Conservation (phyloP, 2,329 filamentous ascomycete genomes). For the Colletotrichum tamarilloi region DNA sequence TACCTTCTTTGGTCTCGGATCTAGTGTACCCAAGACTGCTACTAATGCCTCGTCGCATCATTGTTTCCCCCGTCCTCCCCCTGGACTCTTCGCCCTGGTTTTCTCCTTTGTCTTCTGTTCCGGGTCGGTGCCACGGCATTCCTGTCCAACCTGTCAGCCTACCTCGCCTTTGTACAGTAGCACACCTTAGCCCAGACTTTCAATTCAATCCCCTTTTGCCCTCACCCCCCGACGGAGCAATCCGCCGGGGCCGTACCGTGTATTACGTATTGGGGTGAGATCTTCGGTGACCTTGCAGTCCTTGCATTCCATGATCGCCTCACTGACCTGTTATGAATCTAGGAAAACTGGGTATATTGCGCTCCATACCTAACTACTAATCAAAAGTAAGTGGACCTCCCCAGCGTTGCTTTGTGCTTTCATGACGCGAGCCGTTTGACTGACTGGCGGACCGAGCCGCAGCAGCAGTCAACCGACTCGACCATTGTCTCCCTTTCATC, state of each 20-base stretch:
- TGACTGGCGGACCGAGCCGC: neutral
- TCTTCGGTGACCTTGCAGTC: neutral
- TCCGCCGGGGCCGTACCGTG: neutral
- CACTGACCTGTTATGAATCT: neutral
- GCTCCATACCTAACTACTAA: neutral
- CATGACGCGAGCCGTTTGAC: neutral
- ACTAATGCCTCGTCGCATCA: too few relatives aligned
- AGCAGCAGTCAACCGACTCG: neutral
- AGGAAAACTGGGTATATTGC: neutral
- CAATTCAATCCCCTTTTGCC: neutral
- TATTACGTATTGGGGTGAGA: neutral
- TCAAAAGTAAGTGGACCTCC: neutral
- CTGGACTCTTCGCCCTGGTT: too few relatives aligned
- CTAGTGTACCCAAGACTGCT: too few relatives aligned
- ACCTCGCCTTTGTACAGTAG: neutral
- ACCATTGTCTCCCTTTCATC: neutral
- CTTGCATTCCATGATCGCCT: neutral
- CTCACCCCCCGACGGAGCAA: neutral
- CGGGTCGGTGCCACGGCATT: neutral
- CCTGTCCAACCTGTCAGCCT: neutral
- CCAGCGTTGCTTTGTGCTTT: neutral
- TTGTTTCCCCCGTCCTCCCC: too few relatives aligned
- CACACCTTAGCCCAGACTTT: neutral
- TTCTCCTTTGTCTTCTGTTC: too few relatives aligned
- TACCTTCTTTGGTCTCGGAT: too few relatives aligned